phyloP scores from a whole-genome alignment of 257 asterid species.

The Knoxia roxburghii region DNA sequence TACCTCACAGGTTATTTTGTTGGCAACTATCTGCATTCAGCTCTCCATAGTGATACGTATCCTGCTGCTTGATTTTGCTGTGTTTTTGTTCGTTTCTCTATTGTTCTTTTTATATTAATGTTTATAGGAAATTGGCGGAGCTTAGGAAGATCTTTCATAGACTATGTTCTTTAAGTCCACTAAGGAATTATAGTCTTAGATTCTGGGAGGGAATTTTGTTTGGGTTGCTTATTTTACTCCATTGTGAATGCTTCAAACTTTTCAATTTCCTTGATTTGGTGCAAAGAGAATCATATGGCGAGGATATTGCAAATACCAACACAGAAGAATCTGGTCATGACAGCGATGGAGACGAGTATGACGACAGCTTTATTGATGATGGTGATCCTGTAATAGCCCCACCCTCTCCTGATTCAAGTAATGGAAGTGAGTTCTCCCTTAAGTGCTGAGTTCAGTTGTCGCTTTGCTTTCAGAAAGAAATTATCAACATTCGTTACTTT shows the following conservation, averaged over 20 bases:
- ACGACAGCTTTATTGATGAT: slow-evolving; percentile 77
- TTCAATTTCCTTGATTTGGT: slow-evolving; percentile 40
- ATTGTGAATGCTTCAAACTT: slow-evolving; percentile 5
- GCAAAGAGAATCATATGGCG: slow-evolving; percentile 74
- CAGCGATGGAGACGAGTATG: slow-evolving; percentile 65
- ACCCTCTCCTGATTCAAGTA: slow-evolving; percentile 39
- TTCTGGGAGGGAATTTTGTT: not conserved
- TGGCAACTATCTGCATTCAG: slow-evolving; percentile 19
- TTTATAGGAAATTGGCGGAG: not conserved
- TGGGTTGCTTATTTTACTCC: slow-evolving; percentile 1
- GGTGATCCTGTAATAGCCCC: slow-evolving; percentile 29
- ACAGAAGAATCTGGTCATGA: slow-evolving; percentile 44
- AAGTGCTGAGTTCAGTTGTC: not conserved
- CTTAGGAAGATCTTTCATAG: not conserved
- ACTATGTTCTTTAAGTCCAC: not conserved
- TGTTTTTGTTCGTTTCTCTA: not conserved
- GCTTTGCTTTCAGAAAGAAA: not conserved
- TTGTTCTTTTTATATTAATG: not conserved
- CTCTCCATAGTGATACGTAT: slow-evolving; percentile 61
- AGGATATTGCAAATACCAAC: slow-evolving; percentile 64
- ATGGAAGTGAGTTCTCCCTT: slow-evolving; percentile 30
- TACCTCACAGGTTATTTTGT: slow-evolving; percentile 71
- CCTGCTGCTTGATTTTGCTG: slow-evolving; percentile 22
- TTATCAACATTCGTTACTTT: not conserved
- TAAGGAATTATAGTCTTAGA: not conserved